Percentiles rank a stretch among this genome's conserved stretches.
phyloP scores from a whole-genome alignment of 148 eudicot genomes.

The Bassia scoparia region DNA sequence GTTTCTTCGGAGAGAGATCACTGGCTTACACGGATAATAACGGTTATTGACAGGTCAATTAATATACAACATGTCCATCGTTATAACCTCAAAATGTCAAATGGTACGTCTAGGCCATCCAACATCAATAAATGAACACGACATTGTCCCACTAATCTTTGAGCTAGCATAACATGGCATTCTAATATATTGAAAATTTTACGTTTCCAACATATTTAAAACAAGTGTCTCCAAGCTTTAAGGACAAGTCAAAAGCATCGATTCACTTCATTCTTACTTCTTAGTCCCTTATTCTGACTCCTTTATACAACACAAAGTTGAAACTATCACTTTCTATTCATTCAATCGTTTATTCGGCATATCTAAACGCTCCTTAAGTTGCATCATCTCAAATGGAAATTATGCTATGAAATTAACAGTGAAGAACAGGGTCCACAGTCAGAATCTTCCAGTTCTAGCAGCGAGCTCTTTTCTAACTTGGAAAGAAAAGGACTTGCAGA shows the following conservation, averaged over 20 bases:
- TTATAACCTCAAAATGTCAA: background rate
- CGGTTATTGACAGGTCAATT: background rate
- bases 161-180: background rate
- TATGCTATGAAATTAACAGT: slow-evolving; percentile 44
- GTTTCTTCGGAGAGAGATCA: background rate
- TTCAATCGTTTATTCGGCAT: background rate
- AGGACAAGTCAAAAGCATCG: background rate
- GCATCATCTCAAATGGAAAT: slow-evolving; percentile 2
- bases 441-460: slow-evolving; percentile 67
- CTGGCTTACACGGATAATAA: too few relatives aligned
- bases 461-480: slow-evolving; percentile 69
- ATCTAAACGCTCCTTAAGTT: background rate
- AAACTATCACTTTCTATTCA: background rate
- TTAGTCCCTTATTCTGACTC: background rate
- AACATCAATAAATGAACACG: background rate
- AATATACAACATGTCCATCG: background rate
- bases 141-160: background rate
- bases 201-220: background rate
- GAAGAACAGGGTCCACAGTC: slow-evolving; percentile 82
- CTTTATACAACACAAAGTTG: background rate
- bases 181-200: too few relatives aligned
- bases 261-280: background rate
- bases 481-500: slow-evolving; percentile 55
- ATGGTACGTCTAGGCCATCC: too few relatives aligned
- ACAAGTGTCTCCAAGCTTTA: background rate